Base-by-base conservation (phyloP, 1,139 yeast species). In the Taiozyma onychis region DNA sequence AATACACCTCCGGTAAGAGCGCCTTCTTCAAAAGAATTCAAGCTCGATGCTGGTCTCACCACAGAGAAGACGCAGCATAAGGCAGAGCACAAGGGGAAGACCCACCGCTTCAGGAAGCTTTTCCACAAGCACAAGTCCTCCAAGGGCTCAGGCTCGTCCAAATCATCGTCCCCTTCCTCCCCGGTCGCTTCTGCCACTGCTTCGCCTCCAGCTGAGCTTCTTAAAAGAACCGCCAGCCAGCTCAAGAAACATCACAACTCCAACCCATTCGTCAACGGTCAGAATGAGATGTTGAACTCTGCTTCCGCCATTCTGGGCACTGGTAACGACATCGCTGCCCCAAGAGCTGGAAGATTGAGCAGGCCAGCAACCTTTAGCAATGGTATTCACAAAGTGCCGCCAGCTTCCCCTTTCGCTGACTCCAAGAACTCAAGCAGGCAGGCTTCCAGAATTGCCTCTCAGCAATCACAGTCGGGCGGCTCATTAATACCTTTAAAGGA, bases 401-500 rank as follows among this genome's bases (percentile, higher is more conserved):
- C 60, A 10, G 64, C 66, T 48, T 63, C 67, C 49, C 67, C 71
- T 37, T 63, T 65, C 50, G 70, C 69, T 1, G 37, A 49, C 9
- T 48, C 49, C 26, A 56, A 62, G 10, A 50, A 60, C 50, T 64
- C 44, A 44, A 64, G 56, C 41, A 59, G 52, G 39, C 62, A 39
- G 39, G 56, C 50, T 54, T 56, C 52, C 48, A 52, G 44, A 43
- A 46, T 42, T 14, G 41, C 51, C 41, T 47, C 42, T 39, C 54
- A 37, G 48, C 56, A 44, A 45, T 54, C 32, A 44, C 52, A 46
- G 48, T 48, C 41, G 56, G 61, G 54, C 30, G 49, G 46, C 8
- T 60, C 37, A 54, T 62, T 62, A 39, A 49, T 63, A 45, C 61
- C 64, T 13, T 65, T 64, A 11, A 71, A 70, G 21, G 72, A 71